Evolutionary conservation across 1,284 basidiomycete genomes (phyloP), one percentile per base, ranked within the genome.

Genomic region (Fomes fomentarius): DNA sequence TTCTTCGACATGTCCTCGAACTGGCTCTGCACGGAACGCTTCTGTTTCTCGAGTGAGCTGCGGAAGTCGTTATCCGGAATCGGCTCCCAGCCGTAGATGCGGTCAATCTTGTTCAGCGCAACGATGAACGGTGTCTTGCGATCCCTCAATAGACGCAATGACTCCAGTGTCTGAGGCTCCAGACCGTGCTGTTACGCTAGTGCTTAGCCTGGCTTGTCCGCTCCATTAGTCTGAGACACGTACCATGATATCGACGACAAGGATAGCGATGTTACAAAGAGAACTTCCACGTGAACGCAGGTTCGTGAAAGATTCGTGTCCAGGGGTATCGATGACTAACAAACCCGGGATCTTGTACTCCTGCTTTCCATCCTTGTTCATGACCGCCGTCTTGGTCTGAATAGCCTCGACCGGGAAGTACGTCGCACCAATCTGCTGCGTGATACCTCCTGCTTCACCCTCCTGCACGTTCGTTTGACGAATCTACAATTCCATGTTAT

Each of bases 401-500:
- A 99, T 97, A 7, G 95, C 94, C n/a, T 96, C 92, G 45, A 91
- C 89, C 43, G 97, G 97, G 87, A 99, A 99, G 80, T 97, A 99
- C 0, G 97, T 99, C n/a, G 97, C 97, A 81, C 97, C 97, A 64
- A 99, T 99, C 71, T 99, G 97, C 75, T 99, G 97, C 0, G 97
- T 99, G 71, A 99, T 99, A 79, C 97, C 97, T 69, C 97, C 97
- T 1, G 97, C 97, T 83, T 99, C 97, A 56, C 97, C 97, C 72
- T 98, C 96, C 78, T 99, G 96, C 17, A 99, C 97, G 66, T 98
- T 98, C 8, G 96, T 99, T 89, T 99, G 96, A 66, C 97, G 95
- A 70, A 99, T 98, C 94, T 95, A 47, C 28, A 38, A 37, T 33
- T 2, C 38, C 39, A 33, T 25, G 2, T 24, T 14, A 11, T 24